phyloP scores from a whole-genome alignment of 2,329 filamentous ascomycete species.

The Hymenoscyphus albidus region DNA sequence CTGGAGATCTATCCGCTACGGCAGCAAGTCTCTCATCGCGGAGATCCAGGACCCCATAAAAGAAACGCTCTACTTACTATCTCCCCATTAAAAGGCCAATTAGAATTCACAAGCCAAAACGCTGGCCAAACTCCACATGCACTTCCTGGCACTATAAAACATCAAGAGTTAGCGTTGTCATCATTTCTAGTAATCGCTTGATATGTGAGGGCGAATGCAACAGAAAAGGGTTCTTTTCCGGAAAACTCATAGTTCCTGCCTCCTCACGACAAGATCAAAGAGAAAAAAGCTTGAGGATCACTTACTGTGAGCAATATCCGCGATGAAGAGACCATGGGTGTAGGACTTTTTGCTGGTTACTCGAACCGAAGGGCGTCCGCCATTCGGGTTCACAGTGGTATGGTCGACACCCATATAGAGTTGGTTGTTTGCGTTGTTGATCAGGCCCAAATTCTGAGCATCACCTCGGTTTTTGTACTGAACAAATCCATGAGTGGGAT shows the following conservation, averaged over 20 bases:
- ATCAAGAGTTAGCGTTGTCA: no score
- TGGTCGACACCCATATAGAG: slow-evolving; percentile 69
- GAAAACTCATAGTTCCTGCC: no score
- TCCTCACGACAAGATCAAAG: no score
- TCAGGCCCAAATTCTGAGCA: slow-evolving; percentile 54
- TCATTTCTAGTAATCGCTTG: no score
- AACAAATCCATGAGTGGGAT: slow-evolving; percentile 67
- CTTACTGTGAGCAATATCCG: slow-evolving; percentile 62
- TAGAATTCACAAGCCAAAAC: slow-evolving; percentile 52
- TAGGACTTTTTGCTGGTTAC: slow-evolving; percentile 62
- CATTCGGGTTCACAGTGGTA: slow-evolving; percentile 49
- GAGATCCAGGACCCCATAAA: no score
- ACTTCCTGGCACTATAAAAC: slow-evolving; percentile 53
- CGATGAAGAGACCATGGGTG: slow-evolving; percentile 64
- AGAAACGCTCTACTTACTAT: slow-evolving; percentile 35
- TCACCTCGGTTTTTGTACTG: slow-evolving; percentile 49
- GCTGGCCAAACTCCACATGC: slow-evolving; percentile 68
- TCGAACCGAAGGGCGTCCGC: slow-evolving; percentile 58
- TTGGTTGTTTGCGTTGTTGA: slow-evolving; percentile 50
- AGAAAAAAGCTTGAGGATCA: no score
- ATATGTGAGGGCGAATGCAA: no score
- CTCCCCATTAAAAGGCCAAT: slow-evolving; percentile 63
- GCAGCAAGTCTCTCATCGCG: no score
- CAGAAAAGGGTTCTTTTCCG: no score
- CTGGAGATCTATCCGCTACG: background rate